Base-by-base conservation (phyloP, 2,329 filamentous ascomycete species). In the Fusarium poae region DNA sequence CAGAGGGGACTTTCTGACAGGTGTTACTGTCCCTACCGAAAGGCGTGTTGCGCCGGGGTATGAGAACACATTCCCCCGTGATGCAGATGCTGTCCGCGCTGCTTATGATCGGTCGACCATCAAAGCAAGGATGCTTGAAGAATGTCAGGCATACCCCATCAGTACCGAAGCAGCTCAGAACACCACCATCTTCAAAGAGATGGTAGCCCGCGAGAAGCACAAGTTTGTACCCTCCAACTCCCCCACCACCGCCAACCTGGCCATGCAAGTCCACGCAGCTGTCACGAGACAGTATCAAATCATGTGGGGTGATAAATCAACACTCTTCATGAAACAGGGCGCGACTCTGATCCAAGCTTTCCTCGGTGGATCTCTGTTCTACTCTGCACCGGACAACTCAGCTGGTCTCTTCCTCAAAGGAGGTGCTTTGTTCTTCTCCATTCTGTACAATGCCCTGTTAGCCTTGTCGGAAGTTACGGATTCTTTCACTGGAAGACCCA, bases 391-490 rank as follows among this genome's bases (percentile, higher is more conserved):
- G 0, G 66, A 80, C n/a, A 87, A 84, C 42, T 86, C 88, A 0
- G 81, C 78, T 2, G 89, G 89, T 10, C 77, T 92, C 0, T 92
- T 92, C 74, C 74, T 86, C 65, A 90, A 91, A 69, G 84, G 84
- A 0, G 90, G 89, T 57, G 84, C 88, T 0, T 77, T 90, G 8
- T 92, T 92, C 81, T 86, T 91, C 55, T 81, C 88, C 0, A 79
- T 91, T 0, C 77, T 92, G 0, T 90, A 86, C 77, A 88, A 90
- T 73, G 81, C 84, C 54, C 77, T 92, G 9, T 73, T 91, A 2
- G 83, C 88, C 18, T 86, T 92, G 81, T 85, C 88, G 2, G 90
- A 92, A 76, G 89, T 92, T 1, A 89, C 85, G 0, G 84, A 87
- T 27, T 88, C 87, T 0, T 91, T 89, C 67, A 80, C 77, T 9